phyloP scores from a whole-genome alignment of 495 filamentous ascomycete genomes.

The Penicillium alfredii region DNA sequence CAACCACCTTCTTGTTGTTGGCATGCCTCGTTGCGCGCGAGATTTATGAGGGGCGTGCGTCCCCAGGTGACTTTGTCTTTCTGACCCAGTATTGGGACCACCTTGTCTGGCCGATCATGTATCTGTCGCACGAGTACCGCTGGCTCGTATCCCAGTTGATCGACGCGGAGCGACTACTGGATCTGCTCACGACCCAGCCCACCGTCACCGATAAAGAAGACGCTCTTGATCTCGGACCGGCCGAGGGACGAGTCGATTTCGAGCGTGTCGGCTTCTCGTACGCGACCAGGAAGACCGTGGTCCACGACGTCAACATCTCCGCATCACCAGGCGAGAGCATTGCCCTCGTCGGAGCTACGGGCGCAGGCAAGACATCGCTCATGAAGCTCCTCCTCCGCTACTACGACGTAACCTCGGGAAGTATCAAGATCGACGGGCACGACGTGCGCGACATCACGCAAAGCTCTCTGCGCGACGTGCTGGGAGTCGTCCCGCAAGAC shows the following conservation, averaged over 20 bases:
- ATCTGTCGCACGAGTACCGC: conserved; percentile 12
- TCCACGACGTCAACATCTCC: conserved; percentile 59
- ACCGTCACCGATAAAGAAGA: conserved; percentile 51
- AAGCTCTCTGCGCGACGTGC: conserved; percentile 56
- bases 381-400: conserved; percentile 65
- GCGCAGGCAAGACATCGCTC: conserved; percentile 71
- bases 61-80: conserved; percentile 17
- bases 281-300: conserved; percentile 58
- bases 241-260: conserved; percentile 50
- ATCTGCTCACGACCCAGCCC: conserved; percentile 47
- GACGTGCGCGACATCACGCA: conserved; percentile 64
- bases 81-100: conserved; percentile 14
- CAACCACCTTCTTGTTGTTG: conserved; percentile 3
- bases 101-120: conserved; percentile 10
- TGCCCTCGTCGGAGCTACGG: conserved; percentile 72
- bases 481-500: conserved; percentile 67
- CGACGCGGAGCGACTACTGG: conserved; percentile 19
- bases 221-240: conserved; percentile 50
- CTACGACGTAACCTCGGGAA: conserved; percentile 60
- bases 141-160: conserved; percentile 16
- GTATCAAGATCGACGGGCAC: conserved; percentile 67
- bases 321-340: conserved; percentile 56
- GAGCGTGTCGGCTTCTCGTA: conserved; percentile 64
- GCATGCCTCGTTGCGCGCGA: conserved; percentile 9
- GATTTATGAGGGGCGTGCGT: conserved; percentile 8